These are phyloP conservation scores for Zygoascus meyerae DNA, from an alignment of 1,139 yeast species.

Conservation along the genomic window DNA sequence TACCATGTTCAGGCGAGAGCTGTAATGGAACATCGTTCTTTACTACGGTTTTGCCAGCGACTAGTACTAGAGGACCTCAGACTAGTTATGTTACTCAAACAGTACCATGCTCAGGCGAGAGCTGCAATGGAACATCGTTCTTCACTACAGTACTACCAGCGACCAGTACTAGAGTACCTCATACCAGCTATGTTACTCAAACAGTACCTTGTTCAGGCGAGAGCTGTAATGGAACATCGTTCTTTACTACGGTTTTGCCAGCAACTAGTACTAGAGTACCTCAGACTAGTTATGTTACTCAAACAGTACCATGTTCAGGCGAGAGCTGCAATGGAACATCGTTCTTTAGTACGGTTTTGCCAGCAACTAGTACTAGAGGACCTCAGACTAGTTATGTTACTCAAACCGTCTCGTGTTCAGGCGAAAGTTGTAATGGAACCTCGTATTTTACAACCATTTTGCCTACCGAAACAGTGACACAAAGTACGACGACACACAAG, in stretches of 20 bases:
- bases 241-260: neutral
- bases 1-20: no score
- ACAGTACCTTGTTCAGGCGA: neutral
- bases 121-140: neutral
- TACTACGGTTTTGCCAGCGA: no score
- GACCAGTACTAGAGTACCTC: constrained; percentile 1
- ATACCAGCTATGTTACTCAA: neutral
- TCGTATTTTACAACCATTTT: neutral
- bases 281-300: constrained; percentile 11
- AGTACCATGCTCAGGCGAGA: neutral
- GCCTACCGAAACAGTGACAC: neutral
- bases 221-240: neutral
- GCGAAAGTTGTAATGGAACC: neutral
- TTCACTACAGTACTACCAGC: constrained; percentile 1
- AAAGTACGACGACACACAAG: neutral
- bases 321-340: constrained; percentile 14
- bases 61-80: no score
- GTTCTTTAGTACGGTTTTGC: constrained; percentile 9
- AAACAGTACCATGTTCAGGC: constrained; percentile 16
- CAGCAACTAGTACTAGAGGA: constrained; percentile 1
- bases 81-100: neutral
- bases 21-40: no score
- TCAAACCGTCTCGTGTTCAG: constrained; percentile 5
- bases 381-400: constrained; percentile 2
- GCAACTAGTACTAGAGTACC: neutral